phyloP scores from a whole-genome alignment of 2,329 filamentous ascomycete genomes.

The Talaromyces pinophilus region DNA sequence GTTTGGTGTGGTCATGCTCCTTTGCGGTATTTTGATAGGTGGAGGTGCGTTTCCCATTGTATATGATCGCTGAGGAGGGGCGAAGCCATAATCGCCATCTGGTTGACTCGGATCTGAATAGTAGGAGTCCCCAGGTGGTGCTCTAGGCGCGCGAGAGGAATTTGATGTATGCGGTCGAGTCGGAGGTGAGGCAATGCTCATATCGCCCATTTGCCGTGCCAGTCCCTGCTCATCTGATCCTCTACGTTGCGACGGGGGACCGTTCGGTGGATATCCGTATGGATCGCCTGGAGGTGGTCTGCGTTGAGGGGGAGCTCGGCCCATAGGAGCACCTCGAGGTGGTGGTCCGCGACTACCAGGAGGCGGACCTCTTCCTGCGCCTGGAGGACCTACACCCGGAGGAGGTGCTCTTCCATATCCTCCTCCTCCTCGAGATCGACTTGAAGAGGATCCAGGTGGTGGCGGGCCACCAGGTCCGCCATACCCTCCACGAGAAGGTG shows the following conservation, averaged over 20 bases:
- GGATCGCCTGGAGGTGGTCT: conserved; percentile 39
- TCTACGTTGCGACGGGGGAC: conserved; percentile 36
- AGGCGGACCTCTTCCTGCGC: conserved; percentile 21
- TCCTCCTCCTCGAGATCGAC: conserved; percentile 4
- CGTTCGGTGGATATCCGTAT: conserved; percentile 26
- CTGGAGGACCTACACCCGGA: conserved; percentile 1
- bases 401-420: conserved; percentile 20
- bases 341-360: conserved; percentile 21
- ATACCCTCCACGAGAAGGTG: conserved; percentile 19
- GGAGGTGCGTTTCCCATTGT: conserved; percentile 31
- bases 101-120: conserved; percentile 5
- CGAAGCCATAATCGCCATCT: conserved; percentile 17
- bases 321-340: conserved; percentile 22
- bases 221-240: conserved; percentile 37
- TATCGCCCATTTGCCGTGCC: conserved; percentile 43
- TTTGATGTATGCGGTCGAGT: conserved; percentile 44
- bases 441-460: conserved; percentile 2
- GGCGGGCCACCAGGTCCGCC: conserved; percentile 13
- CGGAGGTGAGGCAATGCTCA: conserved; percentile 37
- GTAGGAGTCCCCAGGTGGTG: conserved; percentile 26
- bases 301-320: conserved; percentile 35
- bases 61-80: conserved; percentile 31
- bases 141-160: conserved; percentile 36
- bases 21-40: conserved; percentile 33
- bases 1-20: conserved; percentile 44